A percentile compares a stretch with the other conserved stretches of the same genome.
Conservation (phyloP, 345 rosid genomes). For the Boechera divaricarpa region DNA sequence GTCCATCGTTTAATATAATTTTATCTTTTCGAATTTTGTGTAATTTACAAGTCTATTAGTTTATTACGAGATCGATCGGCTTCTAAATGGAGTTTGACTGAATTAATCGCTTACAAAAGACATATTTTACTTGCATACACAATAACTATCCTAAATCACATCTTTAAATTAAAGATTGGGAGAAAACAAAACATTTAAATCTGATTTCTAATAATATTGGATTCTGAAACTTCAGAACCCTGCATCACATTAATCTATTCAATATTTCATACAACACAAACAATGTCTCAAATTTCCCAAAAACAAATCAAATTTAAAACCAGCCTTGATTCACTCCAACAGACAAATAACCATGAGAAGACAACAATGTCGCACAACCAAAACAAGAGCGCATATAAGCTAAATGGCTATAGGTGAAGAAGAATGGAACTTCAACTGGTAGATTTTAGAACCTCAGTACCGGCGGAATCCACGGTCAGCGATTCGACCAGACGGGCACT, state of each 20-base stretch:
- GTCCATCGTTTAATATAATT: not conserved
- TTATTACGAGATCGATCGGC: not conserved
- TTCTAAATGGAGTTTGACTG: slow-evolving; percentile 15
- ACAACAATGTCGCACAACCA: not conserved
- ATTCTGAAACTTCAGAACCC: not conserved
- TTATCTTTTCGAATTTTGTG: not conserved
- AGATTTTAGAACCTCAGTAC: slow-evolving; percentile 47
- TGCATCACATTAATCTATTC: slow-evolving; percentile 9
- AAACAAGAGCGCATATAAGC: slow-evolving; percentile 14
- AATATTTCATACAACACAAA: slow-evolving; percentile 31
- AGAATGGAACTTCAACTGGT: slow-evolving; percentile 12
- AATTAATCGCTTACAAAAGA: not conserved
- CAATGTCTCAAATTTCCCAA: slow-evolving; percentile 25
- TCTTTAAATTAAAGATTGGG: not conserved
- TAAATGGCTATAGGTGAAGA: slow-evolving; percentile 12
- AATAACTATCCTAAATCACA: not conserved
- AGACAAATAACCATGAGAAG: slow-evolving; percentile 9
- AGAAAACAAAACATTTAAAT: not conserved
- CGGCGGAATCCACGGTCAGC: slow-evolving; percentile 82
- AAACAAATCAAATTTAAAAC: slow-evolving; percentile 10
- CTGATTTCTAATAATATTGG: not conserved
- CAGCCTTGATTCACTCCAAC: slow-evolving; percentile 7
- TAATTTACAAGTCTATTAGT: not conserved
- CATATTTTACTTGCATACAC: not conserved
- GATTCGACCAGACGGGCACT: slow-evolving; percentile 88